phyloP scores from a whole-genome alignment of 768 basidiomycete species.

The Lyophyllum decastes region DNA sequence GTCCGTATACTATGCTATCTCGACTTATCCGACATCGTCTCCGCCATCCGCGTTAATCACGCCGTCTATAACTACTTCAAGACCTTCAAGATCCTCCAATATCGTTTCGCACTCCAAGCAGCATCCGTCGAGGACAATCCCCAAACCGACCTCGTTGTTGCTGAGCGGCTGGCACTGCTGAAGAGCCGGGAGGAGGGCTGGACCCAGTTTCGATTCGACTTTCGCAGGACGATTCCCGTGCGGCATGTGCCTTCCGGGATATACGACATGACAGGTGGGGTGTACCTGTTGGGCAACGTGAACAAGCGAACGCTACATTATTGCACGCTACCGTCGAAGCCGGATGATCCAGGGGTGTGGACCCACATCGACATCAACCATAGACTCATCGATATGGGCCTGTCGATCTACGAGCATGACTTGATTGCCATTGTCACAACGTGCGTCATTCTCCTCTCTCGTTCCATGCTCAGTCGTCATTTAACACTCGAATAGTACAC shows the following conservation, averaged over 20 bases:
- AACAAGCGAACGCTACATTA: conserved; percentile 28
- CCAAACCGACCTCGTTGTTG: not conserved
- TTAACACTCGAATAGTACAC: not conserved
- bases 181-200: conserved; percentile 31
- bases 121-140: conserved; percentile 32
- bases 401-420: conserved; percentile 44
- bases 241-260: conserved; percentile 35
- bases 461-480: conserved; percentile 1
- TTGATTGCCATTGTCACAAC: conserved; percentile 41
- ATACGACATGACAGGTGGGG: conserved; percentile 42
- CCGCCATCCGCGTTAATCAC: conserved; percentile 22
- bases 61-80: conserved; percentile 26
- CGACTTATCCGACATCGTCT: conserved; percentile 22
- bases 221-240: conserved; percentile 26
- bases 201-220: conserved; percentile 25
- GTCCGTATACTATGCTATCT: conserved; percentile 29
- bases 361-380: conserved; percentile 25
- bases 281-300: conserved; percentile 36
- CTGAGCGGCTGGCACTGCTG: conserved; percentile 28
- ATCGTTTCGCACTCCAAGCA: conserved; percentile 25
- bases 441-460: conserved; percentile 22
- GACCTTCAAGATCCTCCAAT: conserved; percentile 32
- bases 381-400: conserved; percentile 41
- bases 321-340: conserved; percentile 29
- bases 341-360: conserved; percentile 29